Conservation (phyloP, 768 basidiomycete species). For the Glaciozyma martinii region DNA sequence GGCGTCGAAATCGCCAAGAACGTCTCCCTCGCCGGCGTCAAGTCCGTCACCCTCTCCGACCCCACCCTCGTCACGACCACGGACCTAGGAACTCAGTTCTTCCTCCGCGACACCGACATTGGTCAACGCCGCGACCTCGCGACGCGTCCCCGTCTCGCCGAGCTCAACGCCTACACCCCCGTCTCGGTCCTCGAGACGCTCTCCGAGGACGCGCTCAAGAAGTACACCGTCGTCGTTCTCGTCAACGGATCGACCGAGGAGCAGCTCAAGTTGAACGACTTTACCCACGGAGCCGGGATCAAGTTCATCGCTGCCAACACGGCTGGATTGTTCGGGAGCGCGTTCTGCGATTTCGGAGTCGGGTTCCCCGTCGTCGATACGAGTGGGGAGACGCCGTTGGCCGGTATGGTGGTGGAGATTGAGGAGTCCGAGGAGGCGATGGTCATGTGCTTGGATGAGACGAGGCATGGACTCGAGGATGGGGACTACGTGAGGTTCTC, state of each 20-base stretch:
- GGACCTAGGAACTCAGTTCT: slow-evolving; percentile 96
- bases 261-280: slow-evolving; percentile 90
- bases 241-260: slow-evolving; percentile 59
- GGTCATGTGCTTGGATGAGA: slow-evolving; percentile 93
- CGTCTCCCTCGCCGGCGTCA: slow-evolving; percentile 87
- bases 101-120: slow-evolving; percentile 75
- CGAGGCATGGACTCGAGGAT: slow-evolving; percentile 95
- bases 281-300: slow-evolving; percentile 79
- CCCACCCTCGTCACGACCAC: slow-evolving; percentile 77
- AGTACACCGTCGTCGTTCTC: slow-evolving; percentile 68
- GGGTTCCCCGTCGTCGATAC: slow-evolving; percentile 94
- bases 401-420: slow-evolving; percentile 94
- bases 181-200: slow-evolving; percentile 77
- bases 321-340: slow-evolving; percentile 83
- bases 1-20: slow-evolving; percentile 99
- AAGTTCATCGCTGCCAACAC: slow-evolving; percentile 88
- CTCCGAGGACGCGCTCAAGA: slow-evolving; percentile 70
- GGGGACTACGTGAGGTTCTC: slow-evolving; percentile 95
- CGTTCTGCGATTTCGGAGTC: slow-evolving; percentile 92
- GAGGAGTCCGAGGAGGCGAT: slow-evolving; percentile 83
- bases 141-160: slow-evolving; percentile 77
- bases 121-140: slow-evolving; percentile 81
- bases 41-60: slow-evolving; percentile 91
- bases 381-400: slow-evolving; percentile 90
- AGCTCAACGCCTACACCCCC: slow-evolving; percentile 92